phyloP scores from a whole-genome alignment of 148 eudicot species.

The Suaeda aralocaspica region DNA sequence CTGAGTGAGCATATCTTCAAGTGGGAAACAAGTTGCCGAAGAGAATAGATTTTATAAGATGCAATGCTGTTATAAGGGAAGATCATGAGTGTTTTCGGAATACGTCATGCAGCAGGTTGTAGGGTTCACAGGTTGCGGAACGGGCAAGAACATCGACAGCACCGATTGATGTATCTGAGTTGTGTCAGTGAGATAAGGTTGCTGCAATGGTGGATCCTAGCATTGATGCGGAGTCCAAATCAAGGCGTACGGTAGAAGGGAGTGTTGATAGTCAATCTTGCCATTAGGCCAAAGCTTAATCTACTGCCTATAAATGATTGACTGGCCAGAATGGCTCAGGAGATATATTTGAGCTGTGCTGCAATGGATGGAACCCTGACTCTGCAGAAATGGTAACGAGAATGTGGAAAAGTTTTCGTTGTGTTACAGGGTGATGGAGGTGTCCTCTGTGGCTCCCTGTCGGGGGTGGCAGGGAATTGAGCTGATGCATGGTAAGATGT shows the following conservation, averaged over 20 bases:
- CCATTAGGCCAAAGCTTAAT: conserved; percentile 40
- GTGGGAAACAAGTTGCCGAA: conserved; percentile 33
- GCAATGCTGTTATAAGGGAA: conserved; percentile 27
- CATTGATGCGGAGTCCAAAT: conserved; percentile 51
- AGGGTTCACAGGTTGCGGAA: too few species aligned
- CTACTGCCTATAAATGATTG: conserved; percentile 55
- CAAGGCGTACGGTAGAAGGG: conserved; percentile 54
- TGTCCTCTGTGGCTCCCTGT: conserved; percentile 64
- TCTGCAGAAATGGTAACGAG: conserved; percentile 39
- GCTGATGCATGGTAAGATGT: conserved; percentile 69
- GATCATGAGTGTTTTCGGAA: conserved; percentile 29
- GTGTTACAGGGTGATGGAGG: conserved; percentile 78
- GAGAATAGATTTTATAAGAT: conserved; percentile 30
- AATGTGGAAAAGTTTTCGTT: conserved; percentile 48
- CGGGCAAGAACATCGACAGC: conserved; percentile 37
- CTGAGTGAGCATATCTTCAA: conserved; percentile 27
- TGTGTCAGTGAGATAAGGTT: conserved; percentile 68
- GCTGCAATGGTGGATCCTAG: conserved; percentile 50
- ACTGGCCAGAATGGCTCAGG: conserved; percentile 84
- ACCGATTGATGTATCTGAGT: conserved; percentile 44
- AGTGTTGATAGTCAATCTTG: conserved; percentile 41
- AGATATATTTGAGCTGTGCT: conserved; percentile 49
- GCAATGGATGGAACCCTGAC: conserved; percentile 46
- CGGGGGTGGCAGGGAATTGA: conserved; percentile 65
- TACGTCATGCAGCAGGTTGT: too few species aligned